phyloP scores from a whole-genome alignment of 768 basidiomycete species.

The Xerocomellus amylosporus region DNA sequence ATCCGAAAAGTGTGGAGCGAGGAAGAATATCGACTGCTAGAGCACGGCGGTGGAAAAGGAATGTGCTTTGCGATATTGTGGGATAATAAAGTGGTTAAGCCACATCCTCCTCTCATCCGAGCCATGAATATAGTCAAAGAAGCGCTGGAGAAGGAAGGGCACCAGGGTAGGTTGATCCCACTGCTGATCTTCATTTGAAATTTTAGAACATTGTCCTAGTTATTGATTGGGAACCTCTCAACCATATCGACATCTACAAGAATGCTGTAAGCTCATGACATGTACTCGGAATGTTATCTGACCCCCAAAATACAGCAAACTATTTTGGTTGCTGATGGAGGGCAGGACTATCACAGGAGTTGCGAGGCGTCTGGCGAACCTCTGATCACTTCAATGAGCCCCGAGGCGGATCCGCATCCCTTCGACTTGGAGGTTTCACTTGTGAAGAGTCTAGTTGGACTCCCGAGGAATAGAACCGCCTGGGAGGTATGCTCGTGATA shows the following conservation, averaged over 20 bases:
- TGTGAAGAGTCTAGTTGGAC: slow-evolving; percentile 45
- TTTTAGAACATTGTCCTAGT: slow-evolving; percentile 24
- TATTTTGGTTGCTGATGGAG: slow-evolving; percentile 42
- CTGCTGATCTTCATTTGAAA: not conserved
- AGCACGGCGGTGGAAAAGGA: slow-evolving; percentile 53
- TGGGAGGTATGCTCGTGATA: slow-evolving; percentile 37
- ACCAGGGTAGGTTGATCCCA: slow-evolving; percentile 47
- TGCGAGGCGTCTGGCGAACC: slow-evolving; percentile 45
- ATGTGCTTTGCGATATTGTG: slow-evolving; percentile 64
- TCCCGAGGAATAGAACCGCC: slow-evolving; percentile 37
- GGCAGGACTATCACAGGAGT: slow-evolving; percentile 35
- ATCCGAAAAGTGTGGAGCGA: slow-evolving; percentile 60
- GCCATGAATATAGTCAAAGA: slow-evolving; percentile 58
- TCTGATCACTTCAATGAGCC: slow-evolving; percentile 38
- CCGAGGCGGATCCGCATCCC: slow-evolving; percentile 30
- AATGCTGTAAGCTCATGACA: slow-evolving; percentile 19
- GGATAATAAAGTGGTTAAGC: slow-evolving; percentile 58
- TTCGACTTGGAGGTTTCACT: slow-evolving; percentile 45
- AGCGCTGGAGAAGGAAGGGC: slow-evolving; percentile 62
- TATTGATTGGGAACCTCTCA: slow-evolving; percentile 65
- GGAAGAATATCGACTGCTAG: slow-evolving; percentile 52
- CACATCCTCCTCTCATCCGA: slow-evolving; percentile 64
- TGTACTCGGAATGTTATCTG: not conserved
- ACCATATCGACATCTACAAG: slow-evolving; percentile 40
- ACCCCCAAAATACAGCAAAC: slow-evolving; percentile 27